These are phyloP conservation scores for Hansfordia pulvinata DNA, from an alignment of 2,329 filamentous ascomycete species.

Conservation along the genomic window DNA sequence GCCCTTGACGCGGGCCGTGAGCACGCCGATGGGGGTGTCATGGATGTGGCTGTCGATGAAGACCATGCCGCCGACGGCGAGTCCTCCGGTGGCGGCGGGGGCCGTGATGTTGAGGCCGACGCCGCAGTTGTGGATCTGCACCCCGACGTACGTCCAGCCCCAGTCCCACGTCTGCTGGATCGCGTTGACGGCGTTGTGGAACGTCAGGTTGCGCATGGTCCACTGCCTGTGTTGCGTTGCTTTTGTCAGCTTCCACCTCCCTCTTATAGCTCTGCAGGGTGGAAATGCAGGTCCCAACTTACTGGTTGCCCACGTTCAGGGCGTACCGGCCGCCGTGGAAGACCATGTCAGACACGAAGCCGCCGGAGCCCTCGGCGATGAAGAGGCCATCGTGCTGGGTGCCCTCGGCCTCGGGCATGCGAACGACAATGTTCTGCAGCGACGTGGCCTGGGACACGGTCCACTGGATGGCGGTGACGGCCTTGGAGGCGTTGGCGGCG, in stretches of 20 bases:
- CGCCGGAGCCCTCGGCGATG: constrained; percentile 51
- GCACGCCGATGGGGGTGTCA: constrained; percentile 53
- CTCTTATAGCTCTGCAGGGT: too few relatives aligned
- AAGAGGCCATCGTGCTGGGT: constrained; percentile 44
- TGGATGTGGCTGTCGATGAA: constrained; percentile 61
- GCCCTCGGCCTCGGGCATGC: constrained; percentile 27
- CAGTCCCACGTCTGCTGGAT: constrained; percentile 65
- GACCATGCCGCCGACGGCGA: constrained; percentile 60
- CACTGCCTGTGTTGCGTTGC: constrained; percentile 59
- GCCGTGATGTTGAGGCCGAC: constrained; percentile 56
- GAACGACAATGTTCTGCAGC: constrained; percentile 43
- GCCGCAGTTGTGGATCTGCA: constrained; percentile 47
- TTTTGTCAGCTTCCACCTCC: too few relatives aligned
- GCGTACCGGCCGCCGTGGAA: constrained; percentile 62
- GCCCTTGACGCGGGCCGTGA: constrained; percentile 48
- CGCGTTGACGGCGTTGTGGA: constrained; percentile 50
- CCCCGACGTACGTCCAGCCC: constrained; percentile 60
- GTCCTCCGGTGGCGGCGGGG: constrained; percentile 23
- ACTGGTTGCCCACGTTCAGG: constrained; percentile 37
- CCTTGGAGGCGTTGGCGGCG: constrained; percentile 26
- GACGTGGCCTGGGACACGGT: constrained; percentile 51
- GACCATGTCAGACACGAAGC: constrained; percentile 53
- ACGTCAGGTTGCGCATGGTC: constrained; percentile 54
- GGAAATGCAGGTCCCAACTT: constrained; percentile 16
- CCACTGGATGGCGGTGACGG: constrained; percentile 49